Percentiles rank a stretch among this genome's conserved stretches.
These are phyloP conservation scores for Stentor coeruleus DNA, from an alignment of 73 alveolate species.

Conservation along the genomic window DNA sequence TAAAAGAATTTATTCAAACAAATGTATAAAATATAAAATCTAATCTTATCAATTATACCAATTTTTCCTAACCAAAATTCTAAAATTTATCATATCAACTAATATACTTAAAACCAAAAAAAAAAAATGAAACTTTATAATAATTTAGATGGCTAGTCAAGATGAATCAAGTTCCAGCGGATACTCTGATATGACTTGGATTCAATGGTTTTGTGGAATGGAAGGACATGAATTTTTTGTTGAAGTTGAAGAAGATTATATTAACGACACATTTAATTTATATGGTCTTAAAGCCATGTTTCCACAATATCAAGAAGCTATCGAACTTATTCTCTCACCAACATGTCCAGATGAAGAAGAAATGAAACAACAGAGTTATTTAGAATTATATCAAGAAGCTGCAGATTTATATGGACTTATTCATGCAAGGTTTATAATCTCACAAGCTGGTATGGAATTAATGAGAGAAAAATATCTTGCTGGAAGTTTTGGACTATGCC, in stretches of 20 bases:
- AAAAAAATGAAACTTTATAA: no score
- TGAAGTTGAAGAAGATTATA: conserved; percentile 63
- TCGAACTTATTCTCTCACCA: conserved; percentile 74
- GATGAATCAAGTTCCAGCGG: not conserved
- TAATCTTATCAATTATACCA: no score
- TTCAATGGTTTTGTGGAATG: conserved; percentile 21
- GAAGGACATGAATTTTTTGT: conserved; percentile 25
- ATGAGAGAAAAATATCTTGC: conserved; percentile 81
- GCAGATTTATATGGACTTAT: conserved; percentile 93
- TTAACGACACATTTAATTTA: conserved; percentile 61
- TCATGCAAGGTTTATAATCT: conserved; percentile 86
- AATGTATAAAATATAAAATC: no score
- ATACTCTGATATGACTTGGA: not conserved
- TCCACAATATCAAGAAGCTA: conserved; percentile 22
- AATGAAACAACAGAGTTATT: conserved; percentile 71
- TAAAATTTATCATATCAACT: no score
- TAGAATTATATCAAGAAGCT: conserved; percentile 85
- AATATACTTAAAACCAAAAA: no score
- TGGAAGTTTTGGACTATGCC: conserved; percentile 96
- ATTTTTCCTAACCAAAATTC: no score
- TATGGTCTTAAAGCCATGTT: conserved; percentile 45
- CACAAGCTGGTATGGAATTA: conserved; percentile 84
- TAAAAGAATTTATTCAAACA: no score
- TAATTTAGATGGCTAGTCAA: not conserved
- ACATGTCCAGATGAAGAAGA: conserved; percentile 76